Evolutionary conservation across 2,329 filamentous ascomycete genomes (phyloP).

Genomic region (Hymenoscyphus repandus): DNA sequence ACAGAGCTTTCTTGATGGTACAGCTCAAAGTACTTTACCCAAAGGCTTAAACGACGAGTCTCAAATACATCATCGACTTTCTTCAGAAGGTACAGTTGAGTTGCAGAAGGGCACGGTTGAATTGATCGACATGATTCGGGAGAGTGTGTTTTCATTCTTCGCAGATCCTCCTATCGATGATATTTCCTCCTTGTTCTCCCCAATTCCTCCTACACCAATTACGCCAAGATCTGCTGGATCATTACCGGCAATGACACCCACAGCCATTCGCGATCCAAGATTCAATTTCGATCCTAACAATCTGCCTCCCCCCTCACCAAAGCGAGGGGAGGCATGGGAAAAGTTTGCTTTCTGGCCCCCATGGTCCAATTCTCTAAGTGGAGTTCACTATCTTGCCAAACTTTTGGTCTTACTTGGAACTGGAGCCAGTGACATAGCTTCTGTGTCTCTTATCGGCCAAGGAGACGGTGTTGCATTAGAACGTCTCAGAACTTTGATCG

Average conservation of each 20-base stretch:
- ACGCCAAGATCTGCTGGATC: slow-evolving; percentile 53
- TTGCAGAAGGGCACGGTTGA: slow-evolving; percentile 75
- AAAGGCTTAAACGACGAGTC: slow-evolving; percentile 78
- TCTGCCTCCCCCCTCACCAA: slow-evolving; percentile 70
- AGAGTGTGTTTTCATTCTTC: slow-evolving; percentile 77
- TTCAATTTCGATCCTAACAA: slow-evolving; percentile 78
- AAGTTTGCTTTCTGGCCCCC: slow-evolving; percentile 96
- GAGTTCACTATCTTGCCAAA: slow-evolving; percentile 83
- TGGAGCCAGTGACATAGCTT: slow-evolving; percentile 79
- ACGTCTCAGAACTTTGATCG: slow-evolving; percentile 69
- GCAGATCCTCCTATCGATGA: slow-evolving; percentile 85
- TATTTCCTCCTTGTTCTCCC: slow-evolving; percentile 80
- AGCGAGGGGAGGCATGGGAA: slow-evolving; percentile 81
- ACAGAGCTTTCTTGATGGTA: slow-evolving; percentile 83
- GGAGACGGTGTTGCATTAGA: slow-evolving; percentile 58
- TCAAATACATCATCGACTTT: slow-evolving; percentile 72
- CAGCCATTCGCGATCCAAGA: slow-evolving; percentile 60
- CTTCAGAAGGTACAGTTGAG: slow-evolving; percentile 62
- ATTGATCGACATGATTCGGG: slow-evolving; percentile 76
- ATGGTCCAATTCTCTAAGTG: slow-evolving; percentile 83
- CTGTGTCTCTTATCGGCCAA: slow-evolving; percentile 59
- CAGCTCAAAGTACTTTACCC: slow-evolving; percentile 73
- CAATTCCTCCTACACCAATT: slow-evolving; percentile 63
- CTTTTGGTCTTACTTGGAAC: slow-evolving; percentile 79
- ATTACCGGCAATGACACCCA: slow-evolving; percentile 39